phyloP scores from a whole-genome alignment of 2,329 filamentous ascomycete species.

The Trichophyton schoenleinii region DNA sequence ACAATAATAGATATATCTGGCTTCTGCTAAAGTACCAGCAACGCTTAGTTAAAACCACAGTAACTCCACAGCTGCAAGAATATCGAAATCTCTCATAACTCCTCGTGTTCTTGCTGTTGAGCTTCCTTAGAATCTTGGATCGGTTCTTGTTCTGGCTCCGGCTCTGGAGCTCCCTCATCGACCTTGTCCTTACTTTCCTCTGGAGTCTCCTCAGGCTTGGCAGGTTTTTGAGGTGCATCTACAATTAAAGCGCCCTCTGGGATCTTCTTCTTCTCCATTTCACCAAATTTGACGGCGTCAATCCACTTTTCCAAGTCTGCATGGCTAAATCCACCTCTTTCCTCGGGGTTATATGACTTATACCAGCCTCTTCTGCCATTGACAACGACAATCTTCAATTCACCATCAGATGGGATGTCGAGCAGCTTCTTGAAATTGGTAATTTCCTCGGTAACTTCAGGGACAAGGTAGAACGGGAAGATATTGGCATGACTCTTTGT shows the following conservation, averaged over 20 bases:
- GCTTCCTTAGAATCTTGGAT: not conserved
- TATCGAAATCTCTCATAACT: slow-evolving; percentile 19
- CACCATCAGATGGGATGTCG: slow-evolving; percentile 40
- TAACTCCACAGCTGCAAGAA: not conserved
- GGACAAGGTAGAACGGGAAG: slow-evolving; percentile 73
- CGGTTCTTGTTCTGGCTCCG: not conserved
- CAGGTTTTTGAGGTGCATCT: slow-evolving; percentile 23
- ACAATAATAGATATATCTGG: not conserved
- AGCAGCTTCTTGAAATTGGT: slow-evolving; percentile 48
- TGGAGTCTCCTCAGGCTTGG: slow-evolving; percentile 17
- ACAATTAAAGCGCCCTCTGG: slow-evolving; percentile 47
- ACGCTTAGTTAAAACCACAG: not conserved
- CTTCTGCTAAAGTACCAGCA: not conserved
- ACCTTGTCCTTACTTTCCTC: slow-evolving; percentile 42
- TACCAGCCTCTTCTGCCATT: slow-evolving; percentile 83
- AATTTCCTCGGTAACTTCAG: slow-evolving; percentile 48
- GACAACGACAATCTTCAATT: slow-evolving; percentile 63
- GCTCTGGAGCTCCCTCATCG: slow-evolving; percentile 24
- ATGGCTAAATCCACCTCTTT: slow-evolving; percentile 38
- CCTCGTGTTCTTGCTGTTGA: slow-evolving; percentile 31
- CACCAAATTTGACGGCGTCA: slow-evolving; percentile 79
- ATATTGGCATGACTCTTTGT: slow-evolving; percentile 51
- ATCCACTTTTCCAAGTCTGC: slow-evolving; percentile 70
- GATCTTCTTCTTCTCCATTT: slow-evolving; percentile 65
- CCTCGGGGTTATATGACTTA: slow-evolving; percentile 52